These are phyloP conservation scores for Raphanus sativus DNA, from an alignment of 345 rosid genomes.

Conservation along the genomic window DNA sequence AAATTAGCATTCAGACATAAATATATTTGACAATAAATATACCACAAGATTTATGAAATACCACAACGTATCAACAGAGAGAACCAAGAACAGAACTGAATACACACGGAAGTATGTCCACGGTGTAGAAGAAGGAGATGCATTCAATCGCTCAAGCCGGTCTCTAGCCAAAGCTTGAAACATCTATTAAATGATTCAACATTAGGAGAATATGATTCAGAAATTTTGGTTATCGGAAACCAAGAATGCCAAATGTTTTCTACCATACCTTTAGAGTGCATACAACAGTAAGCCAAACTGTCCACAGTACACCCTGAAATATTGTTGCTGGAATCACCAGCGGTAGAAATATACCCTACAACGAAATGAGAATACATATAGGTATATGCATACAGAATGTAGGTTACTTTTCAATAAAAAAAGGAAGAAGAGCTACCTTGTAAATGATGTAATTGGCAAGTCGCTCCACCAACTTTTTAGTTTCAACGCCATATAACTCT, in stretches of 20 bases:
- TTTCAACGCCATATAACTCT: constrained; percentile 74
- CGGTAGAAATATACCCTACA: constrained; percentile 84
- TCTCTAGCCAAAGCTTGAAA: constrained; percentile 99
- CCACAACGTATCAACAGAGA: constrained; percentile 75
- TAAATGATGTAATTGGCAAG: constrained; percentile 88
- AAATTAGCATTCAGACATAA: constrained; percentile 6
- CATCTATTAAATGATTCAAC: constrained; percentile 55
- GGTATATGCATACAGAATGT: background rate
- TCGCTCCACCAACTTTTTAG: constrained; percentile 79
- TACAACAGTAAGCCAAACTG: constrained; percentile 73
- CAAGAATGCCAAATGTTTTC: constrained; percentile 17
- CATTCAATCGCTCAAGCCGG: constrained; percentile 90
- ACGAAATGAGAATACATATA: constrained; percentile 14
- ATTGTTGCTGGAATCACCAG: constrained; percentile 82
- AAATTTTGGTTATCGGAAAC: constrained; percentile 9
- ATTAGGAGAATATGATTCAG: constrained; percentile 9
- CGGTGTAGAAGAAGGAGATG: constrained; percentile 89
- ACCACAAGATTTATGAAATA: constrained; percentile 40
- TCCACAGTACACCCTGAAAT: constrained; percentile 86
- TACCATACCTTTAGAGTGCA: constrained; percentile 82
- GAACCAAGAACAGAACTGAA: constrained; percentile 72
- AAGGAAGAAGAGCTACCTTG: constrained; percentile 60
- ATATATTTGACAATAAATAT: background rate
- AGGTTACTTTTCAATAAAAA: background rate
- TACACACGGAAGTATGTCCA: constrained; percentile 90